Base-by-base conservation (phyloP, 31 red algal genomes). In the Porphyra umbilicalis region DNA sequence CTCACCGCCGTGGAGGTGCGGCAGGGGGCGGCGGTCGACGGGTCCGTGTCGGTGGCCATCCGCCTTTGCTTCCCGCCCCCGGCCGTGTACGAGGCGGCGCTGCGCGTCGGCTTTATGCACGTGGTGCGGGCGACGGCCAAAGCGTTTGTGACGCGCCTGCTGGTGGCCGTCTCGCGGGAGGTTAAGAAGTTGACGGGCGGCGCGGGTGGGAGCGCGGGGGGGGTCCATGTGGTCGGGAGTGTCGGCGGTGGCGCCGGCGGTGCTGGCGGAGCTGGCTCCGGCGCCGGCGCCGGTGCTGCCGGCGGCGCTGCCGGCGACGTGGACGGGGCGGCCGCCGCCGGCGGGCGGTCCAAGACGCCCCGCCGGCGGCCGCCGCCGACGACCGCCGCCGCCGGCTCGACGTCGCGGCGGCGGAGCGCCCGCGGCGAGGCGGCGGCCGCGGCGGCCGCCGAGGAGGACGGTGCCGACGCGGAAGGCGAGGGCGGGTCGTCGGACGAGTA, bases 1-100 rank as follows among this genome's bases (percentile, higher is more conserved):
- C 33, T 98, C 14, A 25, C 83, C 29, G 82, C 77, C 5, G 76
- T 92, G 76, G 75, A 74, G 81, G 80, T 88, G 34, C 67, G 83
- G 38, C 42, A 78, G 75, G 87, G 31, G 34, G 75, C 36, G 36
- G 14, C 35, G 36, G 33, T n/a, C 67, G 36, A 33, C 32, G 81
- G 29, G 6, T 15, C 31, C 2, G 38, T 75, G 40, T 46, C 32
- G 33, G 32, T 83, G 46, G 33, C 18, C n/a, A 16, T 83, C 7
- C 38, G 38, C 10, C 33, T 83, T 40, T 32, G 32, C 31, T 35
- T 83, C 31, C 40, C 38, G 9, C 32, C 5, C 39, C 81, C 81
- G 5, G 38, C 40, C 39, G 40, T 83, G 9, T 83, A 71, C 25
- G n/a, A 44, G 29, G n/a, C 31, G 30, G n/a, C 34, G 39, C 81